phyloP scores from a whole-genome alignment of 106 monocot species.

The Apostasia shenzhenica region DNA sequence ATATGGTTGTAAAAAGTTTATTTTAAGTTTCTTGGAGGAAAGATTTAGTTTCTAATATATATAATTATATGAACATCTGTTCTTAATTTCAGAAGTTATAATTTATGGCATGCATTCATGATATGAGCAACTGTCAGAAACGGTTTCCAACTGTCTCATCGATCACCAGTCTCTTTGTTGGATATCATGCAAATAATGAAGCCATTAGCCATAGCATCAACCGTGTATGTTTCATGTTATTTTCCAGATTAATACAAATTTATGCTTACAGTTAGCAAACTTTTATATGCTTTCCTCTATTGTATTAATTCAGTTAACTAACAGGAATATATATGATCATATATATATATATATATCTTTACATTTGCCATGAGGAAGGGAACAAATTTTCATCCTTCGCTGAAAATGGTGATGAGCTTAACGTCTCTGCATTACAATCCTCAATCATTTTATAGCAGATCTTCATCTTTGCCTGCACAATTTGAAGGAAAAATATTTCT shows the following conservation, averaged over 20 bases:
- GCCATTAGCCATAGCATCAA: too few relatives aligned
- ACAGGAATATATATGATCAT: not conserved
- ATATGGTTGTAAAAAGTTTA: too few relatives aligned
- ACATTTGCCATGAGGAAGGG: not conserved
- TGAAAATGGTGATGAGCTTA: too few relatives aligned
- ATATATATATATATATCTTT: not conserved
- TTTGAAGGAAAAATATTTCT: not conserved
- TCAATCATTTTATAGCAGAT: slow-evolving; percentile 6
- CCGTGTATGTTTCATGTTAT: too few relatives aligned
- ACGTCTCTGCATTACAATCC: not conserved
- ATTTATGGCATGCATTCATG: too few relatives aligned
- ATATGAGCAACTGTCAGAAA: too few relatives aligned
- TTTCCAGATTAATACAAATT: too few relatives aligned
- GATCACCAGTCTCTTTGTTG: too few relatives aligned
- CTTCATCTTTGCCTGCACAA: slow-evolving; percentile 10
- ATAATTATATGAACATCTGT: too few relatives aligned
- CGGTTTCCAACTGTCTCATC: too few relatives aligned
- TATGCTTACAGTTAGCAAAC: not conserved
- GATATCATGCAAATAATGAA: too few relatives aligned
- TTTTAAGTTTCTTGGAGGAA: not conserved
- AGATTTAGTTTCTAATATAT: not conserved
- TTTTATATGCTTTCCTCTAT: not conserved
- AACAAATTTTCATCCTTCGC: not conserved
- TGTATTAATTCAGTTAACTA: not conserved
- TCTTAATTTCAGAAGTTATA: too few relatives aligned